Conservation (phyloP, 805 yeast species). For the Lipomyces oligophaga region DNA sequence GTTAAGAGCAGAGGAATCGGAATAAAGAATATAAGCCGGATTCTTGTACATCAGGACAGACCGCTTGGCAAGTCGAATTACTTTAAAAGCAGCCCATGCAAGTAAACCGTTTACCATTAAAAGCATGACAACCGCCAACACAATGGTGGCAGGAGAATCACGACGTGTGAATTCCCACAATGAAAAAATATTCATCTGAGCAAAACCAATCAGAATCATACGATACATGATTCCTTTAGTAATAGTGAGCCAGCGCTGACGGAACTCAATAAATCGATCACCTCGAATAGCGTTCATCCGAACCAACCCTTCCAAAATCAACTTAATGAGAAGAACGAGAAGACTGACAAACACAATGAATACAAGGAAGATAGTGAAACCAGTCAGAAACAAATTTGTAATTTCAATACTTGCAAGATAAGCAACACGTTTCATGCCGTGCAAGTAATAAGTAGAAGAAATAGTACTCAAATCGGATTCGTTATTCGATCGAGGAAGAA, state of each 20-base stretch:
- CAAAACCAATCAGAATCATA: conserved; percentile 76
- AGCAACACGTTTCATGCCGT: conserved; percentile 92
- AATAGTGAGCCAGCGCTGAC: conserved; percentile 77
- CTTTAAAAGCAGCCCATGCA: conserved; percentile 67
- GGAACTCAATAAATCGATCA: conserved; percentile 67
- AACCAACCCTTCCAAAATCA: conserved; percentile 62
- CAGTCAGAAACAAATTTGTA: conserved; percentile 80
- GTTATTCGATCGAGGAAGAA: conserved; percentile 47
- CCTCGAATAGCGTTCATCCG: conserved; percentile 56
- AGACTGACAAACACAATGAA: conserved; percentile 56
- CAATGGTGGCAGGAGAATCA: conserved; percentile 79
- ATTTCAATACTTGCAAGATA: conserved; percentile 80
- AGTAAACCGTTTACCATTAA: conserved; percentile 56
- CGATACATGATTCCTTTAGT: conserved; percentile 88
- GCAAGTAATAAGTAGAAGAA: conserved; percentile 69
- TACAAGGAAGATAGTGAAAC: conserved; percentile 77
- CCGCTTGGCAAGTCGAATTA: conserved; percentile 67
- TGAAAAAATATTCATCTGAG: conserved; percentile 76
- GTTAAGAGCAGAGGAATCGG: conserved; percentile 75
- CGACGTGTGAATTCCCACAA: conserved; percentile 84
- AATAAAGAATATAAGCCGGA: conserved; percentile 87
- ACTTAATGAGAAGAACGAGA: conserved; percentile 57
- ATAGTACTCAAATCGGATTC: conserved; percentile 46
- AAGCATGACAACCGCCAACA: conserved; percentile 71
- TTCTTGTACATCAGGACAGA: conserved; percentile 73